phyloP scores from a whole-genome alignment of 805 yeast species.

The Candida boidinii region DNA sequence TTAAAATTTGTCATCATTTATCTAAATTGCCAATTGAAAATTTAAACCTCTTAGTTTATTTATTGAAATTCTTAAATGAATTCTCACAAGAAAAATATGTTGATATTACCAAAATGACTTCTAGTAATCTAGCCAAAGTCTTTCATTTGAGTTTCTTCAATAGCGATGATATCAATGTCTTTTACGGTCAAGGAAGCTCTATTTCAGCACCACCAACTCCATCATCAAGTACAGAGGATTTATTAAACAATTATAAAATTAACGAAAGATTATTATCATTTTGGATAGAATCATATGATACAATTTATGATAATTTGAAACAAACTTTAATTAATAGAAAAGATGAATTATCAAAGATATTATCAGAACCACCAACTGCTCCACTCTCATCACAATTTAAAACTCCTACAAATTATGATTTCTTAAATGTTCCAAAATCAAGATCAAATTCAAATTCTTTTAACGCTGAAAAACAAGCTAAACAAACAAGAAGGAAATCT shows the following conservation, averaged over 20 bases:
- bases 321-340: constrained; percentile 3
- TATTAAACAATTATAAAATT: constrained; percentile 17
- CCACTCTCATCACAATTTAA: background rate
- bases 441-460: constrained; percentile 4
- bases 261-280: constrained; percentile 18
- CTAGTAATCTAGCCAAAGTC: constrained; percentile 27
- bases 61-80: constrained; percentile 18
- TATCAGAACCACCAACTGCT: constrained; percentile 8
- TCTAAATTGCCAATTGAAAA: constrained; percentile 19
- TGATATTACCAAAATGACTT: constrained; percentile 26
- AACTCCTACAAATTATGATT: no score
- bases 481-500: constrained; percentile 16
- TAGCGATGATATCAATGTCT: constrained; percentile 18
- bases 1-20: no score
- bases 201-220: constrained; percentile 4
- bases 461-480: constrained; percentile 9
- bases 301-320: constrained; percentile 7
- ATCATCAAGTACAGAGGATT: constrained; percentile 17
- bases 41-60: constrained; percentile 21
- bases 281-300: constrained; percentile 17
- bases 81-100: constrained; percentile 15
- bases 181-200: background rate
- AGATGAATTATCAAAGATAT: constrained; percentile 6
- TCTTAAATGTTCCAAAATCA: constrained; percentile 6
- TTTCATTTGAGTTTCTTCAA: constrained; percentile 30